Evolutionary conservation across 2,329 filamentous ascomycete genomes (phyloP).

Genomic region (Aspergillus pseudoglaucus): DNA sequence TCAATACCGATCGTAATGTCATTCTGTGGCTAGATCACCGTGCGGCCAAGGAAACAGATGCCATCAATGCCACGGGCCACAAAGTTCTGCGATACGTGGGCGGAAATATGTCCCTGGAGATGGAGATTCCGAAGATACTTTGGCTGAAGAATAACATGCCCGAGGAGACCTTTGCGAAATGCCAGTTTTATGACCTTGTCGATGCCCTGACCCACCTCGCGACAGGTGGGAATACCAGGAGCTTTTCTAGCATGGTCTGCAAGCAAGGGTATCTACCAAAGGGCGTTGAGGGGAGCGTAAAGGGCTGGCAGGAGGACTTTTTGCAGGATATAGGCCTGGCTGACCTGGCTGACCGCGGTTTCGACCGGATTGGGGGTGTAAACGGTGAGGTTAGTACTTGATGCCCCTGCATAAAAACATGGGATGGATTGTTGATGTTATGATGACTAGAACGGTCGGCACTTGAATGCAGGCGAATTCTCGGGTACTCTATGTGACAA

Average conservation of each 20-base stretch:
- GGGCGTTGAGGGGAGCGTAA: slow-evolving; percentile 76
- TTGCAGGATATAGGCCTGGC: slow-evolving; percentile 71
- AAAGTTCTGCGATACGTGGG: slow-evolving; percentile 88
- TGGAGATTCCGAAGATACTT: slow-evolving; percentile 94
- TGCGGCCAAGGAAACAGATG: slow-evolving; percentile 75
- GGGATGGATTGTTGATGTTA: not conserved
- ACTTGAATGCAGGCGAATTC: slow-evolving; percentile 79
- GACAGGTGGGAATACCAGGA: slow-evolving; percentile 78
- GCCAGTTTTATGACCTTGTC: slow-evolving; percentile 90
- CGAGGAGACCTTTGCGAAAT: slow-evolving; percentile 71
- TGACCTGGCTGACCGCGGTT: slow-evolving; percentile 74
- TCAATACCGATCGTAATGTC: slow-evolving; percentile 81
- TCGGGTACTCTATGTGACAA: slow-evolving; percentile 74
- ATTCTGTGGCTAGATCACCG: slow-evolving; percentile 93
- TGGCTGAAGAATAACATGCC: slow-evolving; percentile 98
- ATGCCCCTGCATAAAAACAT: slow-evolving; percentile 24
- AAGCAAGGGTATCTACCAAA: slow-evolving; percentile 92
- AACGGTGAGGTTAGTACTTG: slow-evolving; percentile 75
- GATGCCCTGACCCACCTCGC: slow-evolving; percentile 88
- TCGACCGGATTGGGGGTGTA: slow-evolving; percentile 83
- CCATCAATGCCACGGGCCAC: slow-evolving; percentile 83
- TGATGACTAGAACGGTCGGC: slow-evolving; percentile 67
- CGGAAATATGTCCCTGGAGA: slow-evolving; percentile 94
- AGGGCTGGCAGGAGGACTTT: slow-evolving; percentile 94
- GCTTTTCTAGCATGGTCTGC: slow-evolving; percentile 88